These are phyloP conservation scores for Heliamphora pulchella DNA, from an alignment of 179 eudicot genomes.

Conservation along the genomic window DNA sequence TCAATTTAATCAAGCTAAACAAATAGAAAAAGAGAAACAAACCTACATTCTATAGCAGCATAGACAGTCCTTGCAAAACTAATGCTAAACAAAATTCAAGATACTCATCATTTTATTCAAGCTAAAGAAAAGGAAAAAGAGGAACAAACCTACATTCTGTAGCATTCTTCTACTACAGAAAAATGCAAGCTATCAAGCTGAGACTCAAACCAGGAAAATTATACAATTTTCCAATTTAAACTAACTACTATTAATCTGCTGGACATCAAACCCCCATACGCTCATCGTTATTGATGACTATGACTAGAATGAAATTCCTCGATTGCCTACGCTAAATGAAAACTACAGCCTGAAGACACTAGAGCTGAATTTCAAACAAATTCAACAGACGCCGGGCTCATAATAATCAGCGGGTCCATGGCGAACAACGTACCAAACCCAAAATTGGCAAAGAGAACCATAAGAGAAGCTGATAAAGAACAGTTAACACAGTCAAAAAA, in stretches of 20 bases:
- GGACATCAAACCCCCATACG: not conserved
- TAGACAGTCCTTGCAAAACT: not conserved
- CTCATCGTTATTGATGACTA: not conserved
- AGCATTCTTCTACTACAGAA: not conserved
- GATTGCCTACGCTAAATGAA: not conserved
- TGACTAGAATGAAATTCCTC: not conserved
- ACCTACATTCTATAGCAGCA: not conserved
- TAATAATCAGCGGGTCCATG: not conserved
- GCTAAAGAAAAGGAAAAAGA: not conserved
- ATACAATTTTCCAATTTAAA: not conserved
- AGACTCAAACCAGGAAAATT: not conserved
- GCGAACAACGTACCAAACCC: too few relatives aligned
- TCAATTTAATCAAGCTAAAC: not conserved
- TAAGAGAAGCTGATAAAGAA: not conserved
- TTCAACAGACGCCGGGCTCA: not conserved
- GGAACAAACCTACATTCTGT: not conserved
- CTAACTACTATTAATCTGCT: not conserved
- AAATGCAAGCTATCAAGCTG: not conserved
- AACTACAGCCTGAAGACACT: not conserved
- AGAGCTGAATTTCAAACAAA: not conserved
- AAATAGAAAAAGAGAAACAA: not conserved
- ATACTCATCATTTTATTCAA: not conserved
- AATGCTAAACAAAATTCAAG: not conserved
- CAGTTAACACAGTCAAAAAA: not conserved
- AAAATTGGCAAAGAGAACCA: not conserved